phyloP scores from a whole-genome alignment of 345 rosid genomes.

The Euphorbia pulcherrima region DNA sequence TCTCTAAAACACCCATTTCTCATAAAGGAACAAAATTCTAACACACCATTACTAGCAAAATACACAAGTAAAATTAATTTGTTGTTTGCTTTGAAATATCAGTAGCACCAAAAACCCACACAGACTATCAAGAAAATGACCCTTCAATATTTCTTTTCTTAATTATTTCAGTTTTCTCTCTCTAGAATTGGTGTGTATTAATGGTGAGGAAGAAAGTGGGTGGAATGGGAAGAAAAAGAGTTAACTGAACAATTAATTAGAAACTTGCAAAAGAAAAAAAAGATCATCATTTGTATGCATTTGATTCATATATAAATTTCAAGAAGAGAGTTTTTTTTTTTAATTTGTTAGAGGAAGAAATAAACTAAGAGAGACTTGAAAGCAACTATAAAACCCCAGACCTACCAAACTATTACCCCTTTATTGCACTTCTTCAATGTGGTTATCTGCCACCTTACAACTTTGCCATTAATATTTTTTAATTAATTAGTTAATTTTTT shows the following conservation, averaged over 20 bases:
- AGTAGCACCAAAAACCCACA: conserved; percentile 26
- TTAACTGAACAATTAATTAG: too few relatives aligned
- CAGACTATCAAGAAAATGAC: conserved; percentile 30
- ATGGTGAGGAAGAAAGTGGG: conserved; percentile 55
- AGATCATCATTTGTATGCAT: conserved; percentile 43
- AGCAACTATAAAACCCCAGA: conserved; percentile 58
- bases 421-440: conserved; percentile 86
- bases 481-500: conserved; percentile 3
- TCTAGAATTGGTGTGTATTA: conserved; percentile 16
- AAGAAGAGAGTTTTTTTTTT: neutral
- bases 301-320: conserved; percentile 24
- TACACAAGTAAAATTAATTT: neutral
- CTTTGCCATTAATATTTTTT: conserved; percentile 43
- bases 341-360: conserved; percentile 12
- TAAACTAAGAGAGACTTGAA: conserved; percentile 28
- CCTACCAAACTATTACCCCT: conserved; percentile 74
- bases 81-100: conserved; percentile 1
- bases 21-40: conserved; percentile 28
- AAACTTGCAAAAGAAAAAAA: too few relatives aligned
- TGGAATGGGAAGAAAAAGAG: conserved; percentile 22
- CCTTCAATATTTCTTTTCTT: too few relatives aligned
- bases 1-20: conserved; percentile 29
- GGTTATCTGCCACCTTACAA: conserved; percentile 58
- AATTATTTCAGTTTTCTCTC: conserved; percentile 21
- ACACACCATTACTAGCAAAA: conserved; percentile 29